These are phyloP conservation scores for Trichomonascus vanleenenianus DNA, from an alignment of 805 yeast genomes.

Conservation along the genomic window DNA sequence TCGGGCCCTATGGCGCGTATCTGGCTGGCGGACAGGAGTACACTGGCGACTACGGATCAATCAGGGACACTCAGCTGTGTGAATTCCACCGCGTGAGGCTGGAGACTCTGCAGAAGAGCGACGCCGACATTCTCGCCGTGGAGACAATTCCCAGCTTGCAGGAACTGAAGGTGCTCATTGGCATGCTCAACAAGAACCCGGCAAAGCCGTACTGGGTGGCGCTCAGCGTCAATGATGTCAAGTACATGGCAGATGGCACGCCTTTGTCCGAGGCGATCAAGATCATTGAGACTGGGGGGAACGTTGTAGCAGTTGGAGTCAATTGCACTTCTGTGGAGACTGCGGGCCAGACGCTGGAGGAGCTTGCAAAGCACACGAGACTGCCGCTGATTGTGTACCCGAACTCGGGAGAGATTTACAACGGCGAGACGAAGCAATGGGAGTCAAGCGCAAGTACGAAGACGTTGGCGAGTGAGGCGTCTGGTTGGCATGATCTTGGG, in stretches of 20 bases:
- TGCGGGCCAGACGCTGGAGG: conserved; percentile 36
- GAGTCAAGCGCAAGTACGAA: conserved; percentile 6
- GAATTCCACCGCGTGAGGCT: conserved; percentile 47
- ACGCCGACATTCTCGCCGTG: conserved; percentile 48
- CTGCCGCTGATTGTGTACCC: conserved; percentile 56
- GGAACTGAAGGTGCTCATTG: conserved; percentile 47
- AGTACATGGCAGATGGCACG: conserved; percentile 45
- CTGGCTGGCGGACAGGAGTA: conserved; percentile 65
- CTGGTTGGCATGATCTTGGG: conserved; percentile 36
- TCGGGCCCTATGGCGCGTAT: conserved; percentile 75
- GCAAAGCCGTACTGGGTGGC: conserved; percentile 40
- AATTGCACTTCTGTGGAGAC: conserved; percentile 52
- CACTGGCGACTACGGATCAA: conserved; percentile 48
- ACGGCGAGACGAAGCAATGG: conserved; percentile 41
- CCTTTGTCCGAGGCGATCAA: conserved; percentile 30
- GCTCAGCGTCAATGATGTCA: conserved; percentile 36
- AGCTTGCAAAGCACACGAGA: conserved; percentile 22
- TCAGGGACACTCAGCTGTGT: conserved; percentile 32
- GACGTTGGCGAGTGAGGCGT: conserved; percentile 31
- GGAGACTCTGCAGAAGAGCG: conserved; percentile 29
- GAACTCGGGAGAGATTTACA: conserved; percentile 65
- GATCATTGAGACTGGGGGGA: conserved; percentile 22
- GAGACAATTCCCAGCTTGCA: conserved; percentile 64
- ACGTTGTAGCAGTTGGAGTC: conserved; percentile 45
- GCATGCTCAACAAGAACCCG: conserved; percentile 28